Base-by-base conservation (phyloP, 352 stramenopile genomes). In the Pilasporangium apinafurcum region DNA sequence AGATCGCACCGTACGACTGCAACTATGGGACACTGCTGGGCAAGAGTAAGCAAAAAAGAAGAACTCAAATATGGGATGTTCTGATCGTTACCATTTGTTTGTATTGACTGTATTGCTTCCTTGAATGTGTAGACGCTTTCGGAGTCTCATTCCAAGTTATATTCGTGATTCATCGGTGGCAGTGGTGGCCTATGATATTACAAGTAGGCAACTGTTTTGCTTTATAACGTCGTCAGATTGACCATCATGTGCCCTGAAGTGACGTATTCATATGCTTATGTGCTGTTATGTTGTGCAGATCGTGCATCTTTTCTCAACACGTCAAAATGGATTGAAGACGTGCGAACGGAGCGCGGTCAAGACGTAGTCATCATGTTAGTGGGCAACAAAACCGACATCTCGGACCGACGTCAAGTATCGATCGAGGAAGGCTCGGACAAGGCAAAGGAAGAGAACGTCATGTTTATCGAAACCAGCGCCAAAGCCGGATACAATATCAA, bases 101-200 rank as follows among this genome's bases (percentile, higher is more conserved):
- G 44, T 44, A 25, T 28, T 51, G n/a, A 5, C 18, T n/a, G n/a
- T 12, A 38, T 39, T 25, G 13, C 13, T 9, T 40, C 25, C 37
- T 16, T 37, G 13, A 14, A 5, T 41, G 18, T 63, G 18, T 50
- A 87, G 82, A 51, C 80, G 86, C 14, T 97, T 97, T 59, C 82
- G 90, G 10, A 98, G 83, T 46, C 65, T 98, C 37, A 98, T 98
- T 51, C 92, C 92, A 13, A 97, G 84, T 45, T 98, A 98, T 82
- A 99, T 97, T 68, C 87, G 97, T 20, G 97, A 99, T 72, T 99
- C 95, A n/a, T 98, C 86, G 8, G 96, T 99, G 34, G 96, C 96
- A 6, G 96, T 99, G n/a, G 95, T 99, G 25, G 96, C 98, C 18
- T 99, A 99, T 58, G 97, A 99, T 76, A 98, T 99, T 39, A 98